Evolutionary conservation across 768 basidiomycete species (phyloP).

Genomic region (Omphalotus guepiniiformis): DNA sequence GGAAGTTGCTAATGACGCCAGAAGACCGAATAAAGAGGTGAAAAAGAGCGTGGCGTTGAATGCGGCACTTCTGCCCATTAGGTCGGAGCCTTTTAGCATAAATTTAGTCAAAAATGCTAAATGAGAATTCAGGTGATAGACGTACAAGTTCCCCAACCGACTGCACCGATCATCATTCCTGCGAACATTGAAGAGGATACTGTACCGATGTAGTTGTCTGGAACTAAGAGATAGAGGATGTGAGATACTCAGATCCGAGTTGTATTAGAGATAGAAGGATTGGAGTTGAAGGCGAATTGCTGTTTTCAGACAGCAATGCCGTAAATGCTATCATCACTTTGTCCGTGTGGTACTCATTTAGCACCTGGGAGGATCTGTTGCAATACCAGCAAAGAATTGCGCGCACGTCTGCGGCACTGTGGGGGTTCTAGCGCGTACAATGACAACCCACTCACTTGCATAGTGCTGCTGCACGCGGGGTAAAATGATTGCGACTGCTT

Average conservation of each 20-base stretch:
- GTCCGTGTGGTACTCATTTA: no score
- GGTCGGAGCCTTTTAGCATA: conserved; percentile 62
- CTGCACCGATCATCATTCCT: conserved; percentile 96
- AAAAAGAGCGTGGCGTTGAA: conserved; percentile 93
- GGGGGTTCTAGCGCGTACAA: background rate
- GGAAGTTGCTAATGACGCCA: conserved; percentile 68
- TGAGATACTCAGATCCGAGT: no score
- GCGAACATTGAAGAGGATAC: conserved; percentile 88
- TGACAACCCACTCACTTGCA: conserved; percentile 41
- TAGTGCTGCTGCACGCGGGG: conserved; percentile 95
- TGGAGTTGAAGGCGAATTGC: no score
- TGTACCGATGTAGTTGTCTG: conserved; percentile 71
- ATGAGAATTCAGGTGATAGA: conserved; percentile 4
- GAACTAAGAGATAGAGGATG: conserved; percentile 45
- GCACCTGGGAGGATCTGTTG: no score
- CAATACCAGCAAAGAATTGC: no score
- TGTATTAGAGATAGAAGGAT: no score
- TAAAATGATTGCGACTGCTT: conserved; percentile 88
- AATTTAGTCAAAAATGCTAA: background rate
- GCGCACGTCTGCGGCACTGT: background rate
- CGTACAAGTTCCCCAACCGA: conserved; percentile 89
- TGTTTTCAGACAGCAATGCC: no score
- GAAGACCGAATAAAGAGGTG: conserved; percentile 82
- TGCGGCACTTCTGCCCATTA: conserved; percentile 82
- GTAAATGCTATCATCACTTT: background rate